A percentile compares a stretch with the other conserved stretches of the same genome.
Conservation (phyloP, 2,329 filamentous ascomycete species). For the Sclerotinia borealis region DNA sequence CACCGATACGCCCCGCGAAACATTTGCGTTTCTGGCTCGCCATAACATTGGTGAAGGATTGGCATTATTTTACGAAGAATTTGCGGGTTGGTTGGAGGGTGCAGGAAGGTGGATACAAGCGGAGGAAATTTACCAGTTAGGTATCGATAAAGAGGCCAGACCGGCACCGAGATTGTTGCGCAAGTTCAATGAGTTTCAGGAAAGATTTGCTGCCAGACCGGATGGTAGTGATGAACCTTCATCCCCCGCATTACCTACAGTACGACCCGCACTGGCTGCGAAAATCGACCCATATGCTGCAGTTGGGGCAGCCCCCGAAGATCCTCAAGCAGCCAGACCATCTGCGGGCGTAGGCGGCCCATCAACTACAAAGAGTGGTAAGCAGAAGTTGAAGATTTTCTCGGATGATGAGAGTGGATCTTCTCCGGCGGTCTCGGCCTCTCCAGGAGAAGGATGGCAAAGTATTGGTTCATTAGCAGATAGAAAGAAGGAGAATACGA, state of each 20-base stretch:
- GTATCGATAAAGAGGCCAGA: constrained; percentile 80
- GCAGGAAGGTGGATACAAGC: constrained; percentile 82
- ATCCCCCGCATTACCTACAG: constrained; percentile 78
- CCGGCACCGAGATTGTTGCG: constrained; percentile 75
- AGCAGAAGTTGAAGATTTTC: constrained; percentile 7
- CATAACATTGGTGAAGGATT: constrained; percentile 82
- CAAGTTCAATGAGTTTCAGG: constrained; percentile 90
- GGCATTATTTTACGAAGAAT: constrained; percentile 95
- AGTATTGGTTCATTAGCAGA: constrained; percentile 59
- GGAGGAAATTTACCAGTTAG: constrained; percentile 86
- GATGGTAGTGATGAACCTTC: constrained; percentile 61
- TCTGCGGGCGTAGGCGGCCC: constrained; percentile 42
- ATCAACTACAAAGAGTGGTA: constrained; percentile 45
- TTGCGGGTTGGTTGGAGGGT: constrained; percentile 84
- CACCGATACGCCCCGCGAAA: constrained; percentile 86
- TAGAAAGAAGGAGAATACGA: constrained; percentile 86
- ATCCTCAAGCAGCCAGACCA: constrained; percentile 60
- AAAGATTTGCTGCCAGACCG: constrained; percentile 63
- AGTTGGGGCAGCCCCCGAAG: constrained; percentile 38
- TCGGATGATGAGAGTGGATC: neutral
- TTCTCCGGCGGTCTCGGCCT: neutral
- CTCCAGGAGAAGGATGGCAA: neutral
- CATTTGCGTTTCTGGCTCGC: constrained; percentile 83
- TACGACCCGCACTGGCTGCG: constrained; percentile 75
- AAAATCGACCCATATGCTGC: constrained; percentile 78